Percentiles rank a stretch among this genome's conserved stretches.
Evolutionary conservation across 2,329 filamentous ascomycete species (phyloP).

Genomic region (Coniochaeta pulveracea): DNA sequence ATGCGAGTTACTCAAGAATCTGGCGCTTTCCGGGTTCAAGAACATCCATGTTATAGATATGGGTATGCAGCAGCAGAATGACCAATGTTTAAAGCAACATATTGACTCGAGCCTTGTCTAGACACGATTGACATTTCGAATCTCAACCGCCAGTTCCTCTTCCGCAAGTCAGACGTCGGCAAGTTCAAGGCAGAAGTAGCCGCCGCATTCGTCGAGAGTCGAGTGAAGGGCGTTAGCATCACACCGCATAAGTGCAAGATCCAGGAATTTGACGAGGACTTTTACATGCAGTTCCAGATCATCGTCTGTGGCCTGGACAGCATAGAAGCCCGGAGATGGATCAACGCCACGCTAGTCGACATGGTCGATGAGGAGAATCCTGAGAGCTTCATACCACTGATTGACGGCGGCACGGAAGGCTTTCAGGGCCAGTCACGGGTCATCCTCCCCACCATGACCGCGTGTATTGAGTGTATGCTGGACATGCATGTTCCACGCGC

Average conservation of each 20-base stretch:
- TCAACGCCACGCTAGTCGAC: constrained; percentile 83
- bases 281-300: constrained; percentile 94
- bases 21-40: constrained; percentile 90
- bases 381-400: constrained; percentile 82
- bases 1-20: constrained; percentile 93
- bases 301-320: constrained; percentile 92
- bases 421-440: constrained; percentile 97
- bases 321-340: constrained; percentile 96
- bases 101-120: no score
- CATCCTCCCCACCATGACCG: constrained; percentile 82
- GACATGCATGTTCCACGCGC: constrained; percentile 97
- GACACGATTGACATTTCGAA: constrained; percentile 99
- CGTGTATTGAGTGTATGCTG: constrained; percentile 95
- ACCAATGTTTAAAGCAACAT: no score
- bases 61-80: constrained; percentile 47
- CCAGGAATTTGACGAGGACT: constrained; percentile 91
- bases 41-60: constrained; percentile 99
- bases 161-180: constrained; percentile 83
- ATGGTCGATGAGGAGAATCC: constrained; percentile 78
- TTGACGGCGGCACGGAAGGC: constrained; percentile 93
- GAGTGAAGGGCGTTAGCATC: constrained; percentile 84
- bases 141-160: constrained; percentile 93
- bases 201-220: constrained; percentile 77
- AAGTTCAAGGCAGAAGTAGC: constrained; percentile 90
- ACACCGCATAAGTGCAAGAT: constrained; percentile 91